These are phyloP conservation scores for Euphorbia lathyris DNA, from an alignment of 345 rosid genomes.

Conservation along the genomic window DNA sequence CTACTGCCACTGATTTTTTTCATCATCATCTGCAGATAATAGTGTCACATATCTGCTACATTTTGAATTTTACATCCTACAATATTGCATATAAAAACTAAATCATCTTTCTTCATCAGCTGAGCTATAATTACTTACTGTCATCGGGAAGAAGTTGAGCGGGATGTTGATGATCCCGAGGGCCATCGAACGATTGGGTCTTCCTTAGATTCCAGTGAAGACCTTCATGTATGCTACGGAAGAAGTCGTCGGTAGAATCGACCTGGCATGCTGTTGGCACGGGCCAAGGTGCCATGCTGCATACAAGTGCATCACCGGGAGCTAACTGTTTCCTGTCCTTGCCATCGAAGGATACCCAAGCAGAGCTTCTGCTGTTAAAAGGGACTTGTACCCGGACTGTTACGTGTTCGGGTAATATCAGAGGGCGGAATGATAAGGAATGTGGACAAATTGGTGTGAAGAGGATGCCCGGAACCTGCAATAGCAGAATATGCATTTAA, in stretches of 20 bases:
- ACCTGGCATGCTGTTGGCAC: slow-evolving; percentile 88
- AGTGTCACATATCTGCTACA: neutral
- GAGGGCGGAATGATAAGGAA: slow-evolving; percentile 92
- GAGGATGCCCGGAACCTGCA: slow-evolving; percentile 93
- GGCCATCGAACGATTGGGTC: slow-evolving; percentile 83
- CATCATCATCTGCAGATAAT: slow-evolving; percentile 3
- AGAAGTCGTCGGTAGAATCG: slow-evolving; percentile 83
- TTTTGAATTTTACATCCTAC: neutral
- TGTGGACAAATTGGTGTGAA: slow-evolving; percentile 99
- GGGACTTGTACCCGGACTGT: slow-evolving; percentile 86
- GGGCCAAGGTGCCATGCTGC: slow-evolving; percentile 99
- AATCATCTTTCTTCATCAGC: neutral
- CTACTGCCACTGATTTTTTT: neutral
- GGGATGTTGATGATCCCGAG: slow-evolving; percentile 33
- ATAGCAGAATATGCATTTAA: slow-evolving; percentile 1
- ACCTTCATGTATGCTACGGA: slow-evolving; percentile 90
- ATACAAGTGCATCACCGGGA: slow-evolving; percentile 90
- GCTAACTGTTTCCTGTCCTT: slow-evolving; percentile 76
- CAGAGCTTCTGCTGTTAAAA: slow-evolving; percentile 82
- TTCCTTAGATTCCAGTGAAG: slow-evolving; percentile 96
- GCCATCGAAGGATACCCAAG: slow-evolving; percentile 98
- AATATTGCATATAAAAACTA: neutral
- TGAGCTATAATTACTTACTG: neutral
- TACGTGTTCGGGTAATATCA: slow-evolving; percentile 92
- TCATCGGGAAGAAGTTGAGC: neutral